Base-by-base conservation (phyloP, 306 rosid genomes). In the Rosa chinensis region DNA sequence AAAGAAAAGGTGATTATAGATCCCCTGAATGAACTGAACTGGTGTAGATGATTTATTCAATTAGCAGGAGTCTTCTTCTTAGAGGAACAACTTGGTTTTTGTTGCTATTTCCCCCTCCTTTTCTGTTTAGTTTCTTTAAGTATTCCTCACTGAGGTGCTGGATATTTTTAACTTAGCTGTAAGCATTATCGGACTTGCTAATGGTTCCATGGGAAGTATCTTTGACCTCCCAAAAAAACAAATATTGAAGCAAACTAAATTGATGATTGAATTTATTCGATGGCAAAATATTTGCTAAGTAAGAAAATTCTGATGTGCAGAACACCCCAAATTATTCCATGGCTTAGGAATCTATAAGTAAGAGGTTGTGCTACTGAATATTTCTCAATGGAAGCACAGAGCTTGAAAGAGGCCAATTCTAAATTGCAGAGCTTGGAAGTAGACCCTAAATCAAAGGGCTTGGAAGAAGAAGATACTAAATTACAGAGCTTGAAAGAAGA, bases 361-460 rank as follows among this genome's bases (percentile, higher is more conserved):
- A 75, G 56, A 43, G 1, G 6, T 43, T 44, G 18, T 28, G 59
- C 28, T 47, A 2, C 13, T 62, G 59, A 17, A 76, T 62, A 23
- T 35, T 35, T 14, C 14, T 25, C 45, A 2, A 75, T 75, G 79
- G 79, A 75, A 61, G 71, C 25, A 8, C 71, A 63, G 10, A 63
- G 8, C 43, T 63, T 63, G 20, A 63, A 63, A 2, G 69, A 63
- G 69, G 43, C 32, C 43, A 32, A 63, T 13, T 10, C 69, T 6
- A 14, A 64, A 6, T 64, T 2, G 2, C 68, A 63, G n/a, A 63
- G 68, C 68, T 5, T 5, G 68, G 5, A 66, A 37, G 23, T 6
- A 37, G 44, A 66, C 70, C 11, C 23, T 16, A 66, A 8, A 7
- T 16, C 0, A 6, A 13, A 66, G 70, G 23, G 21, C 21, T 35